phyloP scores from a whole-genome alignment of 1,284 basidiomycete species.

The Puccinia horiana region DNA sequence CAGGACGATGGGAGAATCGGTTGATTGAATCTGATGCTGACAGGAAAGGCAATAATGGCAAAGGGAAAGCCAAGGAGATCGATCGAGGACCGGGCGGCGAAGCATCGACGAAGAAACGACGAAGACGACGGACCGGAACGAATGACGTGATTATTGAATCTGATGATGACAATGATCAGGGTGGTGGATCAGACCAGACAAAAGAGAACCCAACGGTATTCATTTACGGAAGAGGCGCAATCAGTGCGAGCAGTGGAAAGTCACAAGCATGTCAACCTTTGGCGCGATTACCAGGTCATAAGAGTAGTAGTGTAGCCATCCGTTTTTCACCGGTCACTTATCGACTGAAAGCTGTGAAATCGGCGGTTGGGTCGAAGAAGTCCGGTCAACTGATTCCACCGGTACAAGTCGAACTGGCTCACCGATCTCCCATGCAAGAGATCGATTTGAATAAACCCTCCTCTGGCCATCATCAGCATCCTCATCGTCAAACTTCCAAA shows the following conservation, averaged over 20 bases:
- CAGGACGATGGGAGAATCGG: conserved; percentile 92
- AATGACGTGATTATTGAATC: conserved; percentile 50
- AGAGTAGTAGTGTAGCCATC: conserved; percentile 89
- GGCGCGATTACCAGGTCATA: conserved; percentile 92
- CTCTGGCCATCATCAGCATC: conserved; percentile 50
- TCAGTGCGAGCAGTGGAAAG: conserved; percentile 62
- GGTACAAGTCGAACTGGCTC: conserved; percentile 72
- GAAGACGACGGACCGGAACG: conserved; percentile 52
- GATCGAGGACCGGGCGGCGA: conserved; percentile 61
- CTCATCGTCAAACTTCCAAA: conserved; percentile 51
- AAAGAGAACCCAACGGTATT: conserved; percentile 73
- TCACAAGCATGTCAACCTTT: conserved; percentile 70
- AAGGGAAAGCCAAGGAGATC: conserved; percentile 50
- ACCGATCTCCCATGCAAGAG: conserved; percentile 66
- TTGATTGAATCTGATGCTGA: conserved; percentile 58
- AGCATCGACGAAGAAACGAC: conserved; percentile 63
- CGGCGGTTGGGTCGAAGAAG: background rate
- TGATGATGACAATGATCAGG: conserved; percentile 54
- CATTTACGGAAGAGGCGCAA: conserved; percentile 91
- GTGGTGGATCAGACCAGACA: background rate
- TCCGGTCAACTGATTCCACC: conserved; percentile 61
- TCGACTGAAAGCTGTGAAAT: conserved; percentile 64
- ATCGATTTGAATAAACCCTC: conserved; percentile 59
- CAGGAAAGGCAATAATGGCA: conserved; percentile 32
- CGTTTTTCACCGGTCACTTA: conserved; percentile 91